A percentile compares a stretch with the other conserved stretches of the same genome.
These are phyloP conservation scores for Nigrospora sphaerica DNA, from an alignment of 2,329 filamentous ascomycete genomes.

Conservation along the genomic window DNA sequence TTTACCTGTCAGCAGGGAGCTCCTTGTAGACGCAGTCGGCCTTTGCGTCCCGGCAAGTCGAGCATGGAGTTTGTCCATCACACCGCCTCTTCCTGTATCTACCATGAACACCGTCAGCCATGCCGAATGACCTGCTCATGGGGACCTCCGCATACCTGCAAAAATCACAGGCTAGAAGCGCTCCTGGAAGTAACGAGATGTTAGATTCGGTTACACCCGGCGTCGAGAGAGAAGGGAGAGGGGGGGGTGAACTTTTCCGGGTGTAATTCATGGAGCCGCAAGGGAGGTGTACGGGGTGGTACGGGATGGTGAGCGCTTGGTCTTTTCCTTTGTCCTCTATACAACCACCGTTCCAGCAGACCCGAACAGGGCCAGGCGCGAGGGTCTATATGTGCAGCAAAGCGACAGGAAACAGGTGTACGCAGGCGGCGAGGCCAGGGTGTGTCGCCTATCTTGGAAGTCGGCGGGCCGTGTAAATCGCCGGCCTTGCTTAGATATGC, in stretches of 20 bases:
- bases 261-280: background rate
- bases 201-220: constrained; percentile 9
- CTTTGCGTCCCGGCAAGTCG: constrained; percentile 28
- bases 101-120: constrained; percentile 6
- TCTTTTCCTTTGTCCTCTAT: no score
- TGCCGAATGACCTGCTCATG: constrained; percentile 2
- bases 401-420: no score
- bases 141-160: constrained; percentile 17
- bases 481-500: no score
- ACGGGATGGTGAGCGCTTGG: no score
- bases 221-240: no score
- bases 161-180: constrained; percentile 32
- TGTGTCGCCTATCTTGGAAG: no score
- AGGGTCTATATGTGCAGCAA: no score
- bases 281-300: no score
- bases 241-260: background rate
- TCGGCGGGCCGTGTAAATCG: no score
- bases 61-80: constrained; percentile 29
- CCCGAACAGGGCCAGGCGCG: no score
- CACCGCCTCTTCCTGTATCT: constrained; percentile 30
- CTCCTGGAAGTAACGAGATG: constrained; percentile 15
- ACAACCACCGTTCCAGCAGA: no score
- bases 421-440: no score
- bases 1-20: constrained; percentile 24
- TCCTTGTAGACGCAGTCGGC: constrained; percentile 32